These are phyloP conservation scores for Casuarina cunninghamiana DNA, from an alignment of 306 rosid genomes.

Conservation along the genomic window DNA sequence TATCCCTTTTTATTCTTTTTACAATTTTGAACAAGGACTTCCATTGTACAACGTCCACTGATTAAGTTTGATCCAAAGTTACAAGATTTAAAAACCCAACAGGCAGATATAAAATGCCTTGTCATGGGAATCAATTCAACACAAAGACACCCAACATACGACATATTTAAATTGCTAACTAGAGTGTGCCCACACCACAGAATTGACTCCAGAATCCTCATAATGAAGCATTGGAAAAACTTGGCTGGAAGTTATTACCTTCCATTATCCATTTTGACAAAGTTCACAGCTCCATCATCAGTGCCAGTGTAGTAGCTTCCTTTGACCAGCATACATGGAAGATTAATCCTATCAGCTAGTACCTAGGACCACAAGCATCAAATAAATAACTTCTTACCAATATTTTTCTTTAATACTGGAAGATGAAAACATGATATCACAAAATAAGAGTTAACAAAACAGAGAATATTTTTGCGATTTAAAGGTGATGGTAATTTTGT, in stretches of 20 bases:
- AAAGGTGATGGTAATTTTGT: background rate
- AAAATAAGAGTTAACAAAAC: conserved; percentile 12
- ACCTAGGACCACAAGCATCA: conserved; percentile 62
- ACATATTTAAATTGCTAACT: conserved; percentile 24
- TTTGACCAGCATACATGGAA: conserved; percentile 96
- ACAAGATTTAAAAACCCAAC: conserved; percentile 2
- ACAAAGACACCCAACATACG: conserved; percentile 10
- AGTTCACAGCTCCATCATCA: conserved; percentile 95
- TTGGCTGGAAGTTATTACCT: conserved; percentile 53
- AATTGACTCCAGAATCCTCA: conserved; percentile 22
- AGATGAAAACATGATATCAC: conserved; percentile 22
- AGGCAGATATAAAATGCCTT: conserved; percentile 17
- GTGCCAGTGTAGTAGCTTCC: conserved; percentile 99
- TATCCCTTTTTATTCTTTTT: background rate
- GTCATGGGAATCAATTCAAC: conserved; percentile 11
- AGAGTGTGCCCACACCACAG: conserved; percentile 15
- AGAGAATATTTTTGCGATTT: conserved; percentile 4
- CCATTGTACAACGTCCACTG: background rate
- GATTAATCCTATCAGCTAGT: conserved; percentile 87
- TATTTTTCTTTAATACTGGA: background rate
- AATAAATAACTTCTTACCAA: conserved; percentile 29
- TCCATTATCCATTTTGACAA: conserved; percentile 83
- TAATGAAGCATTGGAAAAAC: conserved; percentile 15
- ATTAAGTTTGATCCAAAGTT: conserved; percentile 11
- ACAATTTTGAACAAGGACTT: background rate